Base-by-base conservation (phyloP, 1,284 basidiomycete genomes). In the Melampsora americana region DNA sequence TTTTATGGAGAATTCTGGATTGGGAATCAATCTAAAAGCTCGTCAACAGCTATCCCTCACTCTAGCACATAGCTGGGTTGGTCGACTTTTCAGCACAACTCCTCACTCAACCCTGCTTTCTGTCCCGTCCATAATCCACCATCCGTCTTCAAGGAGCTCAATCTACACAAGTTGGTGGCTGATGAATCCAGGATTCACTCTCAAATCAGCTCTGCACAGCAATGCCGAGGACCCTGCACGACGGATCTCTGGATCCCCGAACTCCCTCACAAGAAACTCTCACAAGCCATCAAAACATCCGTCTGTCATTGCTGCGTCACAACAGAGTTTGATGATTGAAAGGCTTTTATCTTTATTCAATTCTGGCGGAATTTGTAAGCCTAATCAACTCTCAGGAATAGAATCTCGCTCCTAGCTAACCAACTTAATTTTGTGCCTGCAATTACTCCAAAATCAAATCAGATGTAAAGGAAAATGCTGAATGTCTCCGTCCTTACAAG, bases 21-120 rank as follows among this genome's bases (percentile, higher is more conserved):
- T 28, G 53, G 26, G n/a, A n/a, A 56, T 18, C 53, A 28, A 56
- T 7, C 7, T 7, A 14, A n/a, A 56, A 5, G 53, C 53, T 28
- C 53, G 53, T 28, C 20, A 56, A n/a, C 53, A 56, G 53, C 5
- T 56, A 6, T 23, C 5, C n/a, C 53, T n/a, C 53, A 23, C 26
- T 28, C 53, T 56, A 56, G 7, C 53, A 23, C 53, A 56, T 56
- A 56, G 53, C 53, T 56, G 53, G 53, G 53, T 56, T 9, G 53
- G 53, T 56, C n/a, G 20, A 14, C 53, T 56, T 56, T 56, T 56
- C 53, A 14, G 53, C 5, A 18, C 26, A n/a, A 16, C 53, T n/a
- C 53, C 53, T 6, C 5, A n/a, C 2, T 23, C 53, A 5, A 7
- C 6, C 9, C 53, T 14, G 20, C 53, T 56, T 12, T n/a, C 53